Conservation (phyloP, 345 rosid genomes). For the Pistacia vera region DNA sequence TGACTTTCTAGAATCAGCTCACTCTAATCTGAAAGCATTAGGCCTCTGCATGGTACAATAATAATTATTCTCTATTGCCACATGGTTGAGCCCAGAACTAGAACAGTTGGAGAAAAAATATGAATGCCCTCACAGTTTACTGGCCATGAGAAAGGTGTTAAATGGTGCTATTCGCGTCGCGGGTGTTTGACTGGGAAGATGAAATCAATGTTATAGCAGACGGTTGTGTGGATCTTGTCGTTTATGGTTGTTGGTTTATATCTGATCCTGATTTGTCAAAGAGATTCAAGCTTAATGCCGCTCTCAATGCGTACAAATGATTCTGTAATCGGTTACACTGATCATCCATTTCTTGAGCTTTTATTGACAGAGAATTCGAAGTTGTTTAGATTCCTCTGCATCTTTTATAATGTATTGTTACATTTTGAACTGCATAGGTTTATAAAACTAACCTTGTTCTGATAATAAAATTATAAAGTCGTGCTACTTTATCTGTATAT, state of each 20-base stretch:
- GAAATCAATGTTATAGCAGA: constrained; percentile 54
- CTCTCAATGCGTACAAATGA: constrained; percentile 58
- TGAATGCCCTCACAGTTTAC: constrained; percentile 34
- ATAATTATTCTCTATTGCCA: constrained; percentile 59
- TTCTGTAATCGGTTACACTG: constrained; percentile 63
- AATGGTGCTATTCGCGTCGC: constrained; percentile 60
- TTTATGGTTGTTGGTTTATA: constrained; percentile 59
- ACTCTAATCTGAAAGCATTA: constrained; percentile 66
- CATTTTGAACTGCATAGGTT: too few relatives aligned
- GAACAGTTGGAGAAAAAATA: constrained; percentile 20
- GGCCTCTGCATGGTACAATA: constrained; percentile 61
- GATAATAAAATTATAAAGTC: too few relatives aligned
- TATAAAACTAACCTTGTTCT: too few relatives aligned
- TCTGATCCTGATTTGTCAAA: constrained; percentile 76
- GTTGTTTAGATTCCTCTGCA: too few relatives aligned
- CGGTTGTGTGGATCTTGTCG: constrained; percentile 56
- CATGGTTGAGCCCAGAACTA: constrained; percentile 69
- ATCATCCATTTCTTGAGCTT: constrained; percentile 61
- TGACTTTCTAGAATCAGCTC: constrained; percentile 46
- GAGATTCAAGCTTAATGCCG: constrained; percentile 61
- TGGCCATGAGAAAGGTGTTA: constrained; percentile 69
- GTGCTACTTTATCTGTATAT: too few relatives aligned
- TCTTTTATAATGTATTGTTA: too few relatives aligned
- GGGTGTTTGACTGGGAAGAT: constrained; percentile 58
- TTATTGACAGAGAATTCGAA: too few relatives aligned